A percentile compares a stretch with the other conserved stretches of the same genome.
phyloP scores from a whole-genome alignment of 805 yeast genomes.

The Candida glaebosa region DNA sequence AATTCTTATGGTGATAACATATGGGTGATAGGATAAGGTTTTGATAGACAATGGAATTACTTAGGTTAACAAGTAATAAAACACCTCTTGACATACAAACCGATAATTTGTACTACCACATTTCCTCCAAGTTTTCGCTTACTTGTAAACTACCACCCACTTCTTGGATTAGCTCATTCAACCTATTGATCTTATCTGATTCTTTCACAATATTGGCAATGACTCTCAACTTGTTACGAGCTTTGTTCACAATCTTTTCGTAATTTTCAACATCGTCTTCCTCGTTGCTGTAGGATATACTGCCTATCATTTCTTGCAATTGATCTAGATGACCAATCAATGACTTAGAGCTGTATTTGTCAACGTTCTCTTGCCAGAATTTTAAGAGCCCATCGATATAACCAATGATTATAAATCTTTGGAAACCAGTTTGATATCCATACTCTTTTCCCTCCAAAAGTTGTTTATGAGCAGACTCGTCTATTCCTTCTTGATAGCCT shows the following conservation, averaged over 20 bases:
- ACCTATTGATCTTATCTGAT: constrained; percentile 22
- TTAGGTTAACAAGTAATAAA: background rate
- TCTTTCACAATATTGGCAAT: constrained; percentile 36
- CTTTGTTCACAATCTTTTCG: constrained; percentile 50
- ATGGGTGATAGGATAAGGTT: background rate
- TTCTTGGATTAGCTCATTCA: constrained; percentile 32
- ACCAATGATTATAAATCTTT: constrained; percentile 67
- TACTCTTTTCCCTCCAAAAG: constrained; percentile 75
- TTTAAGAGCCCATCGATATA: constrained; percentile 53
- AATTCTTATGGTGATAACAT: background rate
- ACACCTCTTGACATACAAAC: too few species aligned
- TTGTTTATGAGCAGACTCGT: constrained; percentile 58
- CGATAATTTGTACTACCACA: constrained; percentile 33
- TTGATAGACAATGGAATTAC: background rate
- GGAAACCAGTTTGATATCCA: constrained; percentile 79
- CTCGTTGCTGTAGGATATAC: constrained; percentile 36
- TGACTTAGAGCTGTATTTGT: constrained; percentile 15
- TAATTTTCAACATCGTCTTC: constrained; percentile 53
- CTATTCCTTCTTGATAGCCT: constrained; percentile 71
- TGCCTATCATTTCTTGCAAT: constrained; percentile 27
- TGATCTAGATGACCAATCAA: constrained; percentile 21
- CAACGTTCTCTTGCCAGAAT: constrained; percentile 27
- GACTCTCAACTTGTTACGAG: constrained; percentile 60
- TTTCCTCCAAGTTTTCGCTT: constrained; percentile 36
- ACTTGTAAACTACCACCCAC: constrained; percentile 37